Percentiles rank a stretch among this genome's conserved stretches.
Conservation (phyloP, 257 asterid genomes). For the Datura wrightii region DNA sequence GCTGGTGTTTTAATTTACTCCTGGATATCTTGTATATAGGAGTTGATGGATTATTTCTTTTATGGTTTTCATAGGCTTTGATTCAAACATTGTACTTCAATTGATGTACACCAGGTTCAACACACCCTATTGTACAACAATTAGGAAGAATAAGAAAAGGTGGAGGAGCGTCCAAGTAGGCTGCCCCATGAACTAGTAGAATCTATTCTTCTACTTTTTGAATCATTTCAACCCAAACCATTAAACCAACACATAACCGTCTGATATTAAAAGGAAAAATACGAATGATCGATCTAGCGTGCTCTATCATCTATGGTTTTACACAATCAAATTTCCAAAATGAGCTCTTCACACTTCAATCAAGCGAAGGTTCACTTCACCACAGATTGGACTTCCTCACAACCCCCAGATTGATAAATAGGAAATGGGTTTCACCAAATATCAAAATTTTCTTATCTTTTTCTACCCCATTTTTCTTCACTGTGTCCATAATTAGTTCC, state of each 20-base stretch:
- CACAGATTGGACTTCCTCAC: background rate
- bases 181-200: background rate
- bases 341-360: constrained; percentile 8
- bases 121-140: background rate
- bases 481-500: too few relatives aligned
- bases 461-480: too few relatives aligned
- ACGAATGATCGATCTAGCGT: background rate
- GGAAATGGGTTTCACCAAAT: background rate
- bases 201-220: background rate
- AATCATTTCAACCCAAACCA: constrained; percentile 11
- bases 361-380: background rate
- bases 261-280: background rate
- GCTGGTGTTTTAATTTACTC: background rate
- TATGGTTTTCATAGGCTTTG: background rate
- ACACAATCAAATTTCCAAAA: constrained; percentile 7
- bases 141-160: background rate
- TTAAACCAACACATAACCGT: background rate
- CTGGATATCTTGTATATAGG: background rate
- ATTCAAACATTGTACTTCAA: background rate
- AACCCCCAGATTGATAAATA: background rate
- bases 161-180: background rate
- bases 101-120: background rate
- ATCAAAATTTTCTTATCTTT: too few relatives aligned
- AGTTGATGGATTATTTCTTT: background rate
- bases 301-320: constrained; percentile 1